Conservation (phyloP, 306 rosid species). For the Quercus cerris region DNA sequence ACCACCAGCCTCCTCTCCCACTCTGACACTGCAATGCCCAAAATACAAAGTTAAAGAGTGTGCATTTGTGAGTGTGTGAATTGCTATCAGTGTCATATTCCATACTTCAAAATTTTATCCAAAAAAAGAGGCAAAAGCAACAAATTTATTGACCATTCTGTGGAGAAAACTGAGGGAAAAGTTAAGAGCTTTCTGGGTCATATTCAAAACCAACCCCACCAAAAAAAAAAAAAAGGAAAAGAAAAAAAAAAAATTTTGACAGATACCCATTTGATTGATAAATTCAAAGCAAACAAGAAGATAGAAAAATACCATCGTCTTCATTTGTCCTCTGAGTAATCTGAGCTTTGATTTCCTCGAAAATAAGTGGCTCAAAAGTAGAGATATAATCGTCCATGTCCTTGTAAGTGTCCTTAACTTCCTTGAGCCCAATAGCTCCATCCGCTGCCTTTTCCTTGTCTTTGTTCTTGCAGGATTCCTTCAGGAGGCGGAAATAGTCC, state of each 20-base stretch:
- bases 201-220: not conserved
- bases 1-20: slow-evolving; percentile 66
- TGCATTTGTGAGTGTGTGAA: not conserved
- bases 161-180: not conserved
- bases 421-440: slow-evolving; percentile 34
- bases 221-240: not conserved
- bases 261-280: not conserved
- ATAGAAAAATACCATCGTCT: slow-evolving; percentile 42
- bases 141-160: not conserved
- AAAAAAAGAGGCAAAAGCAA: not conserved
- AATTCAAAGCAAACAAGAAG: not conserved
- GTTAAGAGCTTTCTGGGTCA: not conserved
- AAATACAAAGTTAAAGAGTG: not conserved
- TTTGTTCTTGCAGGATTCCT: slow-evolving; percentile 33
- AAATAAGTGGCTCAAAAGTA: slow-evolving; percentile 83
- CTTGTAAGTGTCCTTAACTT: slow-evolving; percentile 51
- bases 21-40: slow-evolving; percentile 46
- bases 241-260: not conserved
- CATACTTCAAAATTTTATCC: slow-evolving; percentile 4
- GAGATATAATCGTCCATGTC: slow-evolving; percentile 77
- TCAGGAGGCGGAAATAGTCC: slow-evolving; percentile 57
- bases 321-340: slow-evolving; percentile 51
- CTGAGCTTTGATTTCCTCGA: slow-evolving; percentile 86
- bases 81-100: not conserved
- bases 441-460: slow-evolving; percentile 9